phyloP scores from a whole-genome alignment of 2,329 filamentous ascomycete species.

The Camillea tinctor region DNA sequence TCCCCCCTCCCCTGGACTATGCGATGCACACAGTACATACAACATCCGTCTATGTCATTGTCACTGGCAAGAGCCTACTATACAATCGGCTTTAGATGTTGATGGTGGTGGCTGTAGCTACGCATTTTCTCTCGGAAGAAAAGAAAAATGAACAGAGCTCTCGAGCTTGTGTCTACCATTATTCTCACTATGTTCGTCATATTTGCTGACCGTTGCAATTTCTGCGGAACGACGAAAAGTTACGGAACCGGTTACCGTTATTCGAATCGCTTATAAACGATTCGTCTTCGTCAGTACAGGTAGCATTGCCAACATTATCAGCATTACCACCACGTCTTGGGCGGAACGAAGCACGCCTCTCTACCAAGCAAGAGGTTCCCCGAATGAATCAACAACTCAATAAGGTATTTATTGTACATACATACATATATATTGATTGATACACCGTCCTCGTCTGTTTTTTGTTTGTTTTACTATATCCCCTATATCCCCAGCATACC shows the following conservation, averaged over 20 bases:
- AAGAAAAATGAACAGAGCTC: background rate
- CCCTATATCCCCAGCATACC: constrained; percentile 2
- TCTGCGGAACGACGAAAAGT: constrained; percentile 6
- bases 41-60: constrained; percentile 5
- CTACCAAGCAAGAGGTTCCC: constrained; percentile 36
- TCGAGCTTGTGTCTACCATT: background rate
- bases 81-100: constrained; percentile 6
- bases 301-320: constrained; percentile 6
- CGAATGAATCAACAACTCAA: constrained; percentile 47
- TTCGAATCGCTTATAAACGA: constrained; percentile 18
- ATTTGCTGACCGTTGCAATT: constrained; percentile 1
- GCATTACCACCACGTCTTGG: constrained; percentile 21
- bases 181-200: background rate
- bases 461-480: constrained; percentile 5
- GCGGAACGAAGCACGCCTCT: constrained; percentile 36
- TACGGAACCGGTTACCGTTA: constrained; percentile 26
- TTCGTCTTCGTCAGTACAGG: constrained; percentile 9
- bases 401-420: constrained; percentile 40
- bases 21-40: background rate
- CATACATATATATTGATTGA: constrained; percentile 6
- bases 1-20: background rate
- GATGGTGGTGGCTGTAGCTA: constrained; percentile 17
- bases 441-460: constrained; percentile 12
- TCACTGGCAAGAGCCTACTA: background rate
- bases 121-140: background rate